Base-by-base conservation (phyloP, 768 basidiomycete genomes). In the Lenzites betulinus region DNA sequence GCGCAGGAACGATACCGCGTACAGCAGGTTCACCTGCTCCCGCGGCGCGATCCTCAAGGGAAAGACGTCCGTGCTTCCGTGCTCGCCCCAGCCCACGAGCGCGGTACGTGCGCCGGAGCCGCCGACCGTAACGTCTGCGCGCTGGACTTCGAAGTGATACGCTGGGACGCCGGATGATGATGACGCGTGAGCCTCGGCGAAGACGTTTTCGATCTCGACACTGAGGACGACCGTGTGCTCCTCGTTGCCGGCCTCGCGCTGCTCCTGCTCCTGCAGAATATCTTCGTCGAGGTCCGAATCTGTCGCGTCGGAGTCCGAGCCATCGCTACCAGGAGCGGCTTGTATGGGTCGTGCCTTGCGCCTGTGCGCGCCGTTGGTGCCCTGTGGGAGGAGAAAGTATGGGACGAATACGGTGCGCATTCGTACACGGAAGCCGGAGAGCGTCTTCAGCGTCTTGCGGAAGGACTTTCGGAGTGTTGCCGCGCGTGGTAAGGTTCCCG, bases 331-430 rank as follows among this genome's bases (percentile, higher is more conserved):
- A 22, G 20, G 15, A 22, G 7, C 38, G 13, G 7, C 28, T 38
- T 57, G 41, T 16, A 42, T 6, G 7, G 39, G 25, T 11, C 48
- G 49, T 11, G 44, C 35, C 44, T 59, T 59, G 15, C 52, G 23
- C n/a, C 47, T 33, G 7, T n/a, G 35, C n/a, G 44, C 18, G 54
- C 60, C 58, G 30, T 47, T 41, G 16, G 61, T 13, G 13, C 42
- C 38, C 30, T 80, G 80, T 1, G 86, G 84, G 4, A 93, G 75
- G 46, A 93, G 78, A 22, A 95, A 83, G 65, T 92, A 88, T 0
- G 95, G 95, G 12, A 95, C 87, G 64, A 95, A 93, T 6, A 94
- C 89, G 0, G 93, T 95, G n/a, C 93, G 83, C 95, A 96, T 96
- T 35, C 93, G 86, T 25, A 97, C 90, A 22, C 87, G 82, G 73